Conservation (phyloP, 1,139 yeast genomes). For the Hyphopichia khmerensis region DNA sequence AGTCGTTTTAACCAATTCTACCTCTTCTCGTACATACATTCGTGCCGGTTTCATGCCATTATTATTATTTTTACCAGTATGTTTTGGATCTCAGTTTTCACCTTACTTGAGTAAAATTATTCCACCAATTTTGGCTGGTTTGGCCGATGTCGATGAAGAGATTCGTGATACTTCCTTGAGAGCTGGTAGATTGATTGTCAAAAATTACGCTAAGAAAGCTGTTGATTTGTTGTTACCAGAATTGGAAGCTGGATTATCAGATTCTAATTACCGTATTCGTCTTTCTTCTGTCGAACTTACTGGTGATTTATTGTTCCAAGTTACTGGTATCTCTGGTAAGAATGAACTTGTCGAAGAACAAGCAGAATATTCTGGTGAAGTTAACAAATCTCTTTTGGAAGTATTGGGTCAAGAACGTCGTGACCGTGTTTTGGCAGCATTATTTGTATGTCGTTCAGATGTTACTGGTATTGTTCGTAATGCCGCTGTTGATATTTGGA, state of each 20-base stretch:
- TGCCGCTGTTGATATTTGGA: constrained; percentile 96
- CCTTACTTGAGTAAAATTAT: constrained; percentile 84
- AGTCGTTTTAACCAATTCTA: constrained; percentile 68
- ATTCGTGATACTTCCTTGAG: constrained; percentile 88
- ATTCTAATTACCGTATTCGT: constrained; percentile 82
- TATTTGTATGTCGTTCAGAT: constrained; percentile 94
- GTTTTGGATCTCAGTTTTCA: constrained; percentile 90
- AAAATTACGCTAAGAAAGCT: constrained; percentile 89
- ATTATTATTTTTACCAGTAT: constrained; percentile 84
- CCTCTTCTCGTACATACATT: constrained; percentile 62
- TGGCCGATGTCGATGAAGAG: constrained; percentile 86
- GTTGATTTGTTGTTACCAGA: constrained; percentile 93
- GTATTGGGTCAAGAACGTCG: constrained; percentile 87
- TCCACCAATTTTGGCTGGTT: constrained; percentile 86
- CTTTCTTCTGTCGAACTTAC: constrained; percentile 92
- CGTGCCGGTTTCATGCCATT: constrained; percentile 95
- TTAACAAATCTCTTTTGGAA: constrained; percentile 63
- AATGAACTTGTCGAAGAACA: constrained; percentile 67
- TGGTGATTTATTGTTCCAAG: constrained; percentile 94
- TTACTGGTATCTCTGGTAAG: constrained; percentile 81
- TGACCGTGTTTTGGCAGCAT: constrained; percentile 76
- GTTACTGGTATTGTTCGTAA: constrained; percentile 82
- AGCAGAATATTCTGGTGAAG: constrained; percentile 55
- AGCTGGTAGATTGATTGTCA: constrained; percentile 90
- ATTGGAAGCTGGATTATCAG: constrained; percentile 85